Evolutionary conservation across 1,284 basidiomycete species (phyloP).

Genomic region (Ustilago esculenta): DNA sequence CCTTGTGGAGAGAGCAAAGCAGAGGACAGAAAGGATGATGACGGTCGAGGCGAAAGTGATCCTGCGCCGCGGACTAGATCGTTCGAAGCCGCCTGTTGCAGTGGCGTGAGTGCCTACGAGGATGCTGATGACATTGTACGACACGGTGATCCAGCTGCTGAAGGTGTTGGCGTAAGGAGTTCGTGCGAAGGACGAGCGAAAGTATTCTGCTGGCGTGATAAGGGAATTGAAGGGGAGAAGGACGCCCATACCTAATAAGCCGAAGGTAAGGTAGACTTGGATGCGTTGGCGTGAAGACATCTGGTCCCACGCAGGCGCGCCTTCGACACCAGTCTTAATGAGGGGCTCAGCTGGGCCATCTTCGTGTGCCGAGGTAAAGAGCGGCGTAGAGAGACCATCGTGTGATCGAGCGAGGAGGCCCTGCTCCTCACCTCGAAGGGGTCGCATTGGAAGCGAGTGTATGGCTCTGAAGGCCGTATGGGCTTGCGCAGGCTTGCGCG

Average conservation of each 20-base stretch:
- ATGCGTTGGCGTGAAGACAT: constrained; percentile 28
- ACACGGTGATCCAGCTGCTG: constrained; percentile 58
- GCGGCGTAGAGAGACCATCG: constrained; percentile 15
- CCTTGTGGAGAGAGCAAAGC: constrained; percentile 39
- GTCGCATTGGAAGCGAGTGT: constrained; percentile 36
- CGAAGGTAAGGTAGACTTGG: constrained; percentile 43
- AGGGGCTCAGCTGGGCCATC: constrained; percentile 35
- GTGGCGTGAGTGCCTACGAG: constrained; percentile 52
- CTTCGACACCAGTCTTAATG: constrained; percentile 47
- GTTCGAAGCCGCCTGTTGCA: constrained; percentile 44
- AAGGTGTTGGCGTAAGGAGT: constrained; percentile 50
- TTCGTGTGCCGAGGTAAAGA: constrained; percentile 12
- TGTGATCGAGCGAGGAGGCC: constrained; percentile 37
- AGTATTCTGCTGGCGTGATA: constrained; percentile 63
- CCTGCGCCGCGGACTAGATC: constrained; percentile 37
- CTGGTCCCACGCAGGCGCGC: constrained; percentile 37
- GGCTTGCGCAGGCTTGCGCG: constrained; percentile 10
- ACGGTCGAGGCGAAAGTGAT: constrained; percentile 31
- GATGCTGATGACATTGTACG: constrained; percentile 58
- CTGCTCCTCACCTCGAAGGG: constrained; percentile 40
- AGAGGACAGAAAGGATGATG: constrained; percentile 37
- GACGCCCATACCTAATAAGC: constrained; percentile 47
- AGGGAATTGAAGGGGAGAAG: constrained; percentile 56
- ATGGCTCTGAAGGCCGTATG: constrained; percentile 14
- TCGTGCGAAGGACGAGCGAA: constrained; percentile 43